phyloP scores from a whole-genome alignment of 495 filamentous ascomycete genomes.

The Xylaria sp. region DNA sequence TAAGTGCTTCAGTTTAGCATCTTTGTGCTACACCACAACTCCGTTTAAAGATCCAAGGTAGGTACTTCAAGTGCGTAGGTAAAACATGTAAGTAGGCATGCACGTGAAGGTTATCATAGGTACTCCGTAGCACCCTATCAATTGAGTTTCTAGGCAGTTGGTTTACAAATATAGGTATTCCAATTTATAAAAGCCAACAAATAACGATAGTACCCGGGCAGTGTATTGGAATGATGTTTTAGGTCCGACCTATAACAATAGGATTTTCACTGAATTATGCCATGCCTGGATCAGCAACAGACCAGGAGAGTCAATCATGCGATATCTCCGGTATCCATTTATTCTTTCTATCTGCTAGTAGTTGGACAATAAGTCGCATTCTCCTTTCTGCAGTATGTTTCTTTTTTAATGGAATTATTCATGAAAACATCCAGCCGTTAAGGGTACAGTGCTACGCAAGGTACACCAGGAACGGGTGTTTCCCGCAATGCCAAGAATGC shows the following conservation, averaged over 20 bases:
- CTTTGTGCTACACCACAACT: not conserved
- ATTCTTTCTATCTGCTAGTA: not conserved
- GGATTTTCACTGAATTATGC: not conserved
- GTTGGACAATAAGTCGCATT: not conserved
- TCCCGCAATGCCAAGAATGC: constrained; percentile 23
- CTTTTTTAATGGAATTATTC: not conserved
- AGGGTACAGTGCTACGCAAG: not conserved
- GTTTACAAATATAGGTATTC: no score
- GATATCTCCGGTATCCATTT: not conserved
- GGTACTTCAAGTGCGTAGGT: no score
- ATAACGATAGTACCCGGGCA: no score
- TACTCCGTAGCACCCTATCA: not conserved
- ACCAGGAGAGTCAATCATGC: not conserved
- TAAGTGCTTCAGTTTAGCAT: not conserved
- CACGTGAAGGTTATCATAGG: no score
- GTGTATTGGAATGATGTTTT: not conserved
- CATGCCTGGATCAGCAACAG: not conserved
- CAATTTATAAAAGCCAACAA: no score
- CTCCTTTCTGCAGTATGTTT: not conserved
- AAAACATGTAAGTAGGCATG: no score
- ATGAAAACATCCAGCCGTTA: not conserved
- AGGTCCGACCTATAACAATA: not conserved
- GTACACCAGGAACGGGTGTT: not conserved
- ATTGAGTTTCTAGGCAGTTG: not conserved
- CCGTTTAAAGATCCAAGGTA: not conserved